Evolutionary conservation across 345 rosid genomes (phyloP), one percentile per base, ranked within the genome.

Genomic region (Euphorbia pulcherrima): DNA sequence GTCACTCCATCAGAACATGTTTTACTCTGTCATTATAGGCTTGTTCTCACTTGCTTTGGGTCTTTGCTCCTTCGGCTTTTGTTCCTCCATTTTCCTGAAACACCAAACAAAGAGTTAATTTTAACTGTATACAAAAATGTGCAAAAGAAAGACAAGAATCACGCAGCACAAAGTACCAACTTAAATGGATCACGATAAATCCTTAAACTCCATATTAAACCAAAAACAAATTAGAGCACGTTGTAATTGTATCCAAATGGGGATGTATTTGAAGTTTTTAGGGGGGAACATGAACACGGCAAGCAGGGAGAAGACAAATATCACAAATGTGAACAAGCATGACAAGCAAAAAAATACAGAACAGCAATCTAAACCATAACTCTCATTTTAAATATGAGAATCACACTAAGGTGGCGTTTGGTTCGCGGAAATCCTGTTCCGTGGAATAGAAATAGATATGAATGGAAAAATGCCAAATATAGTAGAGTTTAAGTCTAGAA

Each of bases 21-120:
- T 46, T 63, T 71, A 90, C 80, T 92, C 96, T 11, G 86, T 91
- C 97, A 94, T 91, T 28, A 94, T 89, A 55, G 99, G 99, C 69
- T 94, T 94, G 75, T 94, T 94, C 84, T 94, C 99, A 65, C 69
- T 94, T 16, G 97, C 96, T 82, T 91, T 94, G 52, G 88, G 87
- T 71, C 67, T 91, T 65, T 91, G 97, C 33, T 92, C 97, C 84
- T 90, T 95, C 1, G 99, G 97, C 82, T 81, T 95, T 80, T 87
- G 96, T 81, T 95, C 99, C 61, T 94, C 96, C 72, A 72, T 72
- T 83, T 86, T 94, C 92, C 99, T 94, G 76, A 37, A 57, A 68
- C 55, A 55, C 44, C 53, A 30, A 62, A 27, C 26, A 65, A 33
- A 33, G 26, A 41, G 16, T 20, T 23, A 64, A 28, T 21, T n/a